Base-by-base conservation (phyloP, 1,284 basidiomycete species). In the Puccinia triticina region DNA sequence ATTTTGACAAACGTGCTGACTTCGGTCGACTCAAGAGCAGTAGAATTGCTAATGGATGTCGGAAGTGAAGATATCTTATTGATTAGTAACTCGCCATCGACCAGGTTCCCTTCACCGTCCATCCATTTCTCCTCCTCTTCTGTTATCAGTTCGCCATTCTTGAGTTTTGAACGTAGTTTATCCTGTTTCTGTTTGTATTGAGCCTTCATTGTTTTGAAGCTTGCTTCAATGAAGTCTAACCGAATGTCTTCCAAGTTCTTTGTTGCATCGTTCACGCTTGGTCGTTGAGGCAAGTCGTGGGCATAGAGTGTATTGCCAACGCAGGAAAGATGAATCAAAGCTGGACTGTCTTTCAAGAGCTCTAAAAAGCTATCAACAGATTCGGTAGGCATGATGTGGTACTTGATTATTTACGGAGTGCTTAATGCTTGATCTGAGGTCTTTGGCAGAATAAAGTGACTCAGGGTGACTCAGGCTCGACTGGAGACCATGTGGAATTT, bases 261-360 rank as follows among this genome's bases (percentile, higher is more conserved):
- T 21, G 64, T 67, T 37, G 64, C 64, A 67, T 67, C 40, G 34
- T 67, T 67, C 40, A 67, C 16, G 40, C 64, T 67, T 67, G 64
- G 64, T 43, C 34, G 32, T 23, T 67, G 32, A 40, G 64, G 34
- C 32, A 67, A 23, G 21, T 4, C 10, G 34, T 67, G 64, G 12
- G 40, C 64, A 67, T 43, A 67, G 18, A 67, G 64, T 67, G 64
- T 67, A 43, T 43, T 67, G 8, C 64, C 64, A 21, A 7, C 8
- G 18, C 64, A 67, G 32, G 64, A 67, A 40, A 67, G 5, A 67
- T 67, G 26, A 67, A 43, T 43, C 23, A 23, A 67, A 34, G 64
- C 40, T 43, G 40, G 64, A 8, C 21, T 37, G 37, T 10, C 2
- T 2, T 26, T 67, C 21, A 67, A 67, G 2, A 67, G 40, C 64